Evolutionary conservation across 768 basidiomycete genomes (phyloP).

Genomic region (Piloderma croceum): DNA sequence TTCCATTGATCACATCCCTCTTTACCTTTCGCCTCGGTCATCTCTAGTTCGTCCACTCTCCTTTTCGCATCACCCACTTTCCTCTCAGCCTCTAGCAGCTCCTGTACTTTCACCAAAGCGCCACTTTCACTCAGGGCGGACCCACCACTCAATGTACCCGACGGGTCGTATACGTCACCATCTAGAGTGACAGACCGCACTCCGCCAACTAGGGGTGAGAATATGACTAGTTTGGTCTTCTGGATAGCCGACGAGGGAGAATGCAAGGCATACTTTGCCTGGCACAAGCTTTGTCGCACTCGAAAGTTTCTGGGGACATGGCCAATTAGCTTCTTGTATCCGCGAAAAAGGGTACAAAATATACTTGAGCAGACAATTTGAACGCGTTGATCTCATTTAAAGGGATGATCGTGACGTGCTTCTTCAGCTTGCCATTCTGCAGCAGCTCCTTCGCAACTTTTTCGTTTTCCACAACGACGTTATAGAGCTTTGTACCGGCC

Average conservation of each 20-base stretch:
- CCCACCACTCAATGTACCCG: slow-evolving; percentile 92
- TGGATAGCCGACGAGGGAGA: slow-evolving; percentile 83
- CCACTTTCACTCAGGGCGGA: slow-evolving; percentile 74
- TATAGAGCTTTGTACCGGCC: slow-evolving; percentile 84
- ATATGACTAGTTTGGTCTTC: slow-evolving; percentile 85
- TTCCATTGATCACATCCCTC: slow-evolving; percentile 60
- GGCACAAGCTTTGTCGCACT: slow-evolving; percentile 67
- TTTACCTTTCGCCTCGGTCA: slow-evolving; percentile 46
- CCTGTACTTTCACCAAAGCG: slow-evolving; percentile 76
- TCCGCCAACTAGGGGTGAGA: slow-evolving; percentile 60
- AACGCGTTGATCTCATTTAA: slow-evolving; percentile 82
- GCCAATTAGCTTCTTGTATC: background rate
- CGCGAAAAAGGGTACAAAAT: slow-evolving; percentile 3
- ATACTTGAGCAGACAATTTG: slow-evolving; percentile 46
- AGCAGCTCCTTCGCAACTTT: slow-evolving; percentile 80
- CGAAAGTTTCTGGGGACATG: slow-evolving; percentile 60
- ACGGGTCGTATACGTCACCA: slow-evolving; percentile 95
- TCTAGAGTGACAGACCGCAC: slow-evolving; percentile 88
- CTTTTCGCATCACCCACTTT: slow-evolving; percentile 46
- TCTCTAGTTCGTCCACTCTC: slow-evolving; percentile 47
- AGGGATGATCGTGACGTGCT: slow-evolving; percentile 90
- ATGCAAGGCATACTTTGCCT: slow-evolving; percentile 77
- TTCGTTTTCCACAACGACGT: slow-evolving; percentile 92
- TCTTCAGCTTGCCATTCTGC: slow-evolving; percentile 70
- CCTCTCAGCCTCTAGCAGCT: slow-evolving; percentile 64